Base-by-base conservation (phyloP, 129 eudicot genomes). In the Flaveria trinervia region DNA sequence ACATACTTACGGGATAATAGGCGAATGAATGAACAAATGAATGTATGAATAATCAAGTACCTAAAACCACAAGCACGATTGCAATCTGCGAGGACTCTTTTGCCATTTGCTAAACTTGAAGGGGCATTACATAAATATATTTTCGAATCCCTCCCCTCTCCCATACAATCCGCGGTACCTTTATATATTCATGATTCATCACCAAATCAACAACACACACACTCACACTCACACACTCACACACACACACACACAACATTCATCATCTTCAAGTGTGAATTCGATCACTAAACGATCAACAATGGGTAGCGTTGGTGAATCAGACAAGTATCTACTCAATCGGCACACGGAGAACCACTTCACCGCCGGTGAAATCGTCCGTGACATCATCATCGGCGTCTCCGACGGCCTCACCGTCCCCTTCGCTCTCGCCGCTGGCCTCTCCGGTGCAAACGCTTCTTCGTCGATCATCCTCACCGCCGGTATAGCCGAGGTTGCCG, bases 341-440 rank as follows among this genome's bases (percentile, higher is more conserved):
- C 80, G 84, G 10, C 98, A 93, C 92, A 89, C 71, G 15, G 98
- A 93, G 84, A 77, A 86, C 77, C 98, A 93, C 76, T 93, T 93
- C 88, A 93, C 98, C 41, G 95, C 98, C 78, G 96, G 98, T 26
- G 98, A 93, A 72, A 72, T 93, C 3, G 98, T 93, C 33, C 96
- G 98, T 33, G 98, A 93, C 68, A 83, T 93, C 80, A 93, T 93
- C 77, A 93, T 93, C 64, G 98, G 98, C 15, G 98, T 93, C 28
- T 93, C 98, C 55, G 98, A 93, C 65, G 98, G 98, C 30, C 96
- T 93, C 15, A 93, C 98, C 43, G 98, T 93, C 9, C 98, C 98
- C 1, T 93, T 93, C 74, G 98, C 98, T 45, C 92, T 93, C 0
- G 98, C 98, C 22, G 98, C 98, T 1, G 98, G 98, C 0, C 86